phyloP scores from a whole-genome alignment of 139 green algal species.

The Zygnema cylindricum region DNA sequence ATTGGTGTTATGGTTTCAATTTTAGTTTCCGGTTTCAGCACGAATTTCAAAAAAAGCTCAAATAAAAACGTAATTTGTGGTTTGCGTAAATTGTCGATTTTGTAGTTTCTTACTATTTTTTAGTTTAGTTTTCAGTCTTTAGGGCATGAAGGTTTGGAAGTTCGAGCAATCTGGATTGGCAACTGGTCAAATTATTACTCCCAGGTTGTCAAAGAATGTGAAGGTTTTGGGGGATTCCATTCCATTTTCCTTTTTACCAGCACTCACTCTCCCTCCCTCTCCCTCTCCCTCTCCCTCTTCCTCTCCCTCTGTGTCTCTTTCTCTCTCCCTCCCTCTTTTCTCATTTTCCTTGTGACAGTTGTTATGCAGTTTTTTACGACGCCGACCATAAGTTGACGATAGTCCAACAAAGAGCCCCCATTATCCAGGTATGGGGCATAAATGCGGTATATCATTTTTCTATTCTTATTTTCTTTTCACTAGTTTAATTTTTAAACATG shows the following conservation, averaged over 20 bases:
- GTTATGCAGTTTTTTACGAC: constrained; percentile 32
- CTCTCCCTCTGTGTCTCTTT: no score
- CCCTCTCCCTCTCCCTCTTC: not conserved
- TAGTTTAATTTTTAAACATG: not conserved
- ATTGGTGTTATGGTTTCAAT: not conserved
- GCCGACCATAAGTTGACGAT: constrained; percentile 56
- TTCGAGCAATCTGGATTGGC: not conserved
- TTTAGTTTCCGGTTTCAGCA: no score
- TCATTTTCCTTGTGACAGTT: constrained; percentile 6
- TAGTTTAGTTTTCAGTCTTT: not conserved
- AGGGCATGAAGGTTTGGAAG: not conserved
- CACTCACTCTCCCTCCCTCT: not conserved
- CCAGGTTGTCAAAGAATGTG: no score
- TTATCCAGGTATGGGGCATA: constrained; percentile 37
- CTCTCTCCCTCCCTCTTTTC: constrained; percentile 14
- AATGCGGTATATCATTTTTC: no score
- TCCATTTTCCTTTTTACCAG: no score
- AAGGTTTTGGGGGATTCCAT: no score
- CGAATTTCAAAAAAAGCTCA: no score
- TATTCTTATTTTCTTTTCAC: constrained; percentile 51
- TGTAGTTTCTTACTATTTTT: not conserved
- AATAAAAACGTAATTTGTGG: not conserved
- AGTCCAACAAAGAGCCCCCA: constrained; percentile 77
- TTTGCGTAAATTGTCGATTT: not conserved
- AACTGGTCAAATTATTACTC: no score